Percentiles rank a stretch among this genome's conserved stretches.
phyloP scores from a whole-genome alignment of 305 asterid species.

The Plantago coronopus region DNA sequence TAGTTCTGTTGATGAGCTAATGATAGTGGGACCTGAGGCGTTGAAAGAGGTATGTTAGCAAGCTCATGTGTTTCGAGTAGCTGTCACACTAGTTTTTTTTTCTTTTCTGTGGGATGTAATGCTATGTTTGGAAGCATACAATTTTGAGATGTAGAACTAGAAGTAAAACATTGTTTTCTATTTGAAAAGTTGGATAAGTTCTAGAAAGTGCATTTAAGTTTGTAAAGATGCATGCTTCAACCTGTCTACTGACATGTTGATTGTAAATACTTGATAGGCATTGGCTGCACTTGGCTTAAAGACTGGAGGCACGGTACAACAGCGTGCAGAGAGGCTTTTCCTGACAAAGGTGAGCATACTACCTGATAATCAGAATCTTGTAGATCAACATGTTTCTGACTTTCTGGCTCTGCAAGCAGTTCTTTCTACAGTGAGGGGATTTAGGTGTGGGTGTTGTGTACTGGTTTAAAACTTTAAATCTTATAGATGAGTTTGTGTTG shows the following conservation, averaged over 20 bases:
- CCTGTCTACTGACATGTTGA: conserved; percentile 18
- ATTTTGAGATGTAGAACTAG: neutral
- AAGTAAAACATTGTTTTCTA: neutral
- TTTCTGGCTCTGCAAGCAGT: neutral
- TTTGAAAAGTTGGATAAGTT: conserved; percentile 7
- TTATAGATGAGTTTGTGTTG: neutral
- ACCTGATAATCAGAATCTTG: conserved; percentile 15
- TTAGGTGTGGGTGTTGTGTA: neutral
- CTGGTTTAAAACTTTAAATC: neutral
- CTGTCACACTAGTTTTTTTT: conserved; percentile 6
- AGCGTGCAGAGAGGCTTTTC: conserved; percentile 95
- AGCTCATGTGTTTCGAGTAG: neutral
- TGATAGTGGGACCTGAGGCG: conserved; percentile 82
- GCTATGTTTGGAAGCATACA: conserved; percentile 3
- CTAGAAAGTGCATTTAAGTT: conserved; percentile 16
- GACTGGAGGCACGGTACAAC: conserved; percentile 82
- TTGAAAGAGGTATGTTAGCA: conserved; percentile 70
- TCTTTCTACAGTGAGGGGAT: neutral
- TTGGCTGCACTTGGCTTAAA: conserved; percentile 87
- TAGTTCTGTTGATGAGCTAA: conserved; percentile 68
- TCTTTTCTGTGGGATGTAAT: neutral
- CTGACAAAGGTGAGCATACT: conserved; percentile 65
- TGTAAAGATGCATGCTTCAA: conserved; percentile 3
- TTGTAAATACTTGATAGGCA: conserved; percentile 42
- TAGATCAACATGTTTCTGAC: neutral